Conservation (phyloP, 805 yeast species). For the Pichia gijzeniarum region DNA sequence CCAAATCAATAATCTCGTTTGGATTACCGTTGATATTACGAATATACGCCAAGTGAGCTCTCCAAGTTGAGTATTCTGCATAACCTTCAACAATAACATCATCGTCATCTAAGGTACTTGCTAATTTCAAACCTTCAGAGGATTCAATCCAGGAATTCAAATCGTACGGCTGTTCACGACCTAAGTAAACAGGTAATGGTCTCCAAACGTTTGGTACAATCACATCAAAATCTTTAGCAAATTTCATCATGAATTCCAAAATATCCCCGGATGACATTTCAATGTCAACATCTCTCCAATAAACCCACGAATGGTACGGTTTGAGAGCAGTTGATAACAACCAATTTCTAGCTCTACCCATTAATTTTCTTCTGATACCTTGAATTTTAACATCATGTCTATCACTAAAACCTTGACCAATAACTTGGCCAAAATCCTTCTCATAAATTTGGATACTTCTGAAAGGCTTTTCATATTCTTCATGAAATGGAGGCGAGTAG, state of each 20-base stretch:
- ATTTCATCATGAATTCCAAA: conserved; percentile 65
- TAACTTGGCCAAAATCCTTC: conserved; percentile 76
- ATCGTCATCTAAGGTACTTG: conserved; percentile 60
- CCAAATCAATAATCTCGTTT: conserved; percentile 60
- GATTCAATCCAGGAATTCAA: conserved; percentile 95
- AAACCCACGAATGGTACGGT: conserved; percentile 86
- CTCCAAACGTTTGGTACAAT: conserved; percentile 93
- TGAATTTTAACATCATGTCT: conserved; percentile 82
- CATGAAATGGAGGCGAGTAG: conserved; percentile 61
- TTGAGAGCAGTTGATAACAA: conserved; percentile 63
- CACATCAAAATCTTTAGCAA: conserved; percentile 53
- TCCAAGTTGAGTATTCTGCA: conserved; percentile 80
- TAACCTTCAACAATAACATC: conserved; percentile 87
- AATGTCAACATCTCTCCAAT: conserved; percentile 85
- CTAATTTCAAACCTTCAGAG: conserved; percentile 64
- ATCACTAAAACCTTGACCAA: conserved; percentile 81
- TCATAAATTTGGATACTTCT: conserved; percentile 73
- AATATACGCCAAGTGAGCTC: conserved; percentile 73
- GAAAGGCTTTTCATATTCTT: conserved; percentile 60
- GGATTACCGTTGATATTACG: conserved; percentile 56
- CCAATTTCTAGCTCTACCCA: conserved; percentile 90
- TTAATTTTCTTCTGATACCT: conserved; percentile 73
- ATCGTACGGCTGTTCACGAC: conserved; percentile 91
- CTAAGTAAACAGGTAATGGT: conserved; percentile 88
- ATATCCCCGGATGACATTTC: conserved; percentile 77